Evolutionary conservation across 345 rosid species (phyloP), one percentile per base, ranked within the genome.

Genomic region (Brassica incana): DNA sequence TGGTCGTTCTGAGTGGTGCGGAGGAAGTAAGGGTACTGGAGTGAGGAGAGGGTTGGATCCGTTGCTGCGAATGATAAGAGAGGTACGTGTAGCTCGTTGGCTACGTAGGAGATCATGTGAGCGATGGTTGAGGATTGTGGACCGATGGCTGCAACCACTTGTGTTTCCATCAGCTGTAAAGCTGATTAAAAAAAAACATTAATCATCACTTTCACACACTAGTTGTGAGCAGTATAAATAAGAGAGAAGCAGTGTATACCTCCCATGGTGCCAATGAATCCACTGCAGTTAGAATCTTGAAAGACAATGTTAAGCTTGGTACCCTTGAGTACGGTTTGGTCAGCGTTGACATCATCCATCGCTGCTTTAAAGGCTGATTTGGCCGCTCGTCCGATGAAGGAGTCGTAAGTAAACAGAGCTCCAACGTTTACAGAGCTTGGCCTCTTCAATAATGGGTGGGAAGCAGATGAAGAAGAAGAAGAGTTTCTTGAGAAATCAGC

Each of bases 71-170:
- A 91, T 23, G 93, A 91, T 29, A 91, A 81, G 72, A 91, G 88
- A 23, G 96, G 96, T 50, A 88, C 84, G 27, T 86, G 92, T 25
- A 91, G 92, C 81, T 91, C 96, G 48, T 86, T 87, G 56, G 84
- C 88, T 15, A 88, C 88, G 69, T 89, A 90, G 32, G 96, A 87
- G 78, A 93, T 88, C 73, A 90, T 81, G 77, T 95, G 99, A 76
- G 96, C 94, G 79, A 95, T 88, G 25, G 92, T 94, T 8, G 99
- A 95, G 65, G 99, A 95, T 69, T 93, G 99, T 33, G 99, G 99
- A 73, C 99, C 99, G 76, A 95, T 86, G 72, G 87, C 92, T 67
- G 85, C 86, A 56, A 89, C 87, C 27, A 95, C 91, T 27, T 88
- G 85, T n/a, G 77, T 82, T 85, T 87, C 93, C 89, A 95, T 88